Base-by-base conservation (phyloP, 2,329 filamentous ascomycete species). In the Didymella segeticola region DNA sequence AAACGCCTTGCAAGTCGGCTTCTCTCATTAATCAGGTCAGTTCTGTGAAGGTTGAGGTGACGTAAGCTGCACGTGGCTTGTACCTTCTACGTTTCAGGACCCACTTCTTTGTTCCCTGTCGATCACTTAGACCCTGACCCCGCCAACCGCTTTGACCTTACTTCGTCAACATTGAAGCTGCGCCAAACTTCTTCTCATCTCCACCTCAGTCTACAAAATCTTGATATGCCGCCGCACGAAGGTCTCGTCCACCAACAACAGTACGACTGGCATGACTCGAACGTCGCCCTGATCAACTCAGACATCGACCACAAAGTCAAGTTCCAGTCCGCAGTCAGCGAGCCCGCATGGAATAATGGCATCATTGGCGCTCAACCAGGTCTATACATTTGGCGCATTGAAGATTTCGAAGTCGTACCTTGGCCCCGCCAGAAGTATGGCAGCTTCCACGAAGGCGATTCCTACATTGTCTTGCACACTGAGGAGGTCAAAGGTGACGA, bases 271-370 rank as follows among this genome's bases (percentile, higher is more conserved):
- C 83, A 86, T 63, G 85, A 88, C 69, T 86, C 83, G 76, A 89
- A 89, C 65, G 83, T 89, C 50, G 85, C 86, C 72, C 79, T 88
- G 49, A 84, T 89, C 53, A 83, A 84, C 52, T 81, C 80, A 47
- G 80, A 84, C 57, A 80, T 89, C 57, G 87, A 89, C 74, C 86
- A 89, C 75, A 80, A 81, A 56, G 83, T 89, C 65, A 89, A 89
- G 68, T 83, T 87, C 78, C 83, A 83, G 54, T 89, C 86, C 10
- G 86, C 87, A 3, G 72, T 79, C 8, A 82, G 82, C 5, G 87
- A 89, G 61, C 87, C 87, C 0, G 86, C 87, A 8, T 89, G 87
- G 87, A 84, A 87, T 63, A 78, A 84, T 56, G 82, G 82, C 47
- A 65, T 67, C 30, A 74, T 89, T 36, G 85, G 86, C 27, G 59